A percentile compares a stretch with the other conserved stretches of the same genome.
phyloP scores from a whole-genome alignment of 768 basidiomycete genomes.

The Crassisporium funariophilum region DNA sequence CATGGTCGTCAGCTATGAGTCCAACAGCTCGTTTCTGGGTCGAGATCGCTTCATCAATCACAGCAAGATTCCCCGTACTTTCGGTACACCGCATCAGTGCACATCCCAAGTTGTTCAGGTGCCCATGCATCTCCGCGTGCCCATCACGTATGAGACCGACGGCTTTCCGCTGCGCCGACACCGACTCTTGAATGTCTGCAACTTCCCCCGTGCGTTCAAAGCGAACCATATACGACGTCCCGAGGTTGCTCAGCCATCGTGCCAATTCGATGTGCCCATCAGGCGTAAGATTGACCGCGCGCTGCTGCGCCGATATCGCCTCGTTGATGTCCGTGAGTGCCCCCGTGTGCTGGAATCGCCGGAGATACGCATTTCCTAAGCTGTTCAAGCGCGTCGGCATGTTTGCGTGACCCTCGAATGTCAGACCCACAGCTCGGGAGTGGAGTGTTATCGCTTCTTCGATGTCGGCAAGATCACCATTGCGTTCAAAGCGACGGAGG shows the following conservation, averaged over 20 bases:
- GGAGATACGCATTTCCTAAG: background rate
- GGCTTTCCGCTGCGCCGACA: conserved; percentile 3
- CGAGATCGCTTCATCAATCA: conserved; percentile 11
- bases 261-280: background rate
- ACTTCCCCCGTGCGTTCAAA: conserved; percentile 7
- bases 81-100: conserved; percentile 10
- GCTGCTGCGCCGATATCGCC: background rate
- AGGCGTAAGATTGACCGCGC: conserved; percentile 2
- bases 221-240: background rate
- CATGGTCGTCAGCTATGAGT: conserved; percentile 6
- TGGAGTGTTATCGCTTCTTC: conserved; percentile 6
- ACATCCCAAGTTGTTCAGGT: conserved; percentile 15
- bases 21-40: conserved; percentile 6
- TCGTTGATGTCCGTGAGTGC: background rate
- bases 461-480: background rate
- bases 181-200: conserved; percentile 6
- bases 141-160: conserved; percentile 11
- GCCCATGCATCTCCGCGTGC: conserved; percentile 11
- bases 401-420: background rate
- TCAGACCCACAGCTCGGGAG: background rate
- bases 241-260: conserved; percentile 5
- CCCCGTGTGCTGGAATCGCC: background rate
- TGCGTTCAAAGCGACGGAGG: background rate
- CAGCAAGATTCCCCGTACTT: conserved; percentile 3
- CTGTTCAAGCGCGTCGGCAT: background rate